phyloP scores from a whole-genome alignment of 2,329 filamentous ascomycete genomes.

The Ambrosiella cleistominuta region DNA sequence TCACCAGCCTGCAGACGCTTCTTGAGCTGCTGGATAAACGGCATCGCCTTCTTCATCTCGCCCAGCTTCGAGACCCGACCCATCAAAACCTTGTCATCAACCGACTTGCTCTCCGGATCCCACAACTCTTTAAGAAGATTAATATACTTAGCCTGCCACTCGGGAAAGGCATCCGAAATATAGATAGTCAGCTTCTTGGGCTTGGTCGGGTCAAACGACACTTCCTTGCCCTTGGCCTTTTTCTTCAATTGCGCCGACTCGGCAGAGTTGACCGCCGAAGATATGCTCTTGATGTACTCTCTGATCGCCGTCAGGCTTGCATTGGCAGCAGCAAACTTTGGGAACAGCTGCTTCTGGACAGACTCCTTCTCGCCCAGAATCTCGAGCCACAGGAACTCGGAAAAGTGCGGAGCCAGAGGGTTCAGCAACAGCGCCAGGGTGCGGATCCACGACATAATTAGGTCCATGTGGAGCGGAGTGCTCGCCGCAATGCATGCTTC shows the following conservation, averaged over 20 bases:
- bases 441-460: constrained; percentile 66
- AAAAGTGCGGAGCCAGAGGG: constrained; percentile 81
- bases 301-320: constrained; percentile 57
- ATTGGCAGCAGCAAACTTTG: constrained; percentile 47
- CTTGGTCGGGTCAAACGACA: constrained; percentile 73
- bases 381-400: constrained; percentile 87
- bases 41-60: constrained; percentile 97
- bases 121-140: constrained; percentile 59
- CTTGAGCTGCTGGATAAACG: constrained; percentile 80
- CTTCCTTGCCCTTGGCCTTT: constrained; percentile 80
- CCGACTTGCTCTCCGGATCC: constrained; percentile 37
- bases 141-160: constrained; percentile 84
- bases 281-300: constrained; percentile 61
- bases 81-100: constrained; percentile 69
- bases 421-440: constrained; percentile 68
- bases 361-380: constrained; percentile 60
- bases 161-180: constrained; percentile 61
- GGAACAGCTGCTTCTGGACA: constrained; percentile 66
- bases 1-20: constrained; percentile 59
- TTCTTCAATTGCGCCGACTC: constrained; percentile 74
- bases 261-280: constrained; percentile 67
- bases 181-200: constrained; percentile 84
- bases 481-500: constrained; percentile 61
- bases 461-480: constrained; percentile 70
- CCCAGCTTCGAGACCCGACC: constrained; percentile 64